Evolutionary conservation across 768 basidiomycete species (phyloP).

Genomic region (Coprinopsis cinerea): DNA sequence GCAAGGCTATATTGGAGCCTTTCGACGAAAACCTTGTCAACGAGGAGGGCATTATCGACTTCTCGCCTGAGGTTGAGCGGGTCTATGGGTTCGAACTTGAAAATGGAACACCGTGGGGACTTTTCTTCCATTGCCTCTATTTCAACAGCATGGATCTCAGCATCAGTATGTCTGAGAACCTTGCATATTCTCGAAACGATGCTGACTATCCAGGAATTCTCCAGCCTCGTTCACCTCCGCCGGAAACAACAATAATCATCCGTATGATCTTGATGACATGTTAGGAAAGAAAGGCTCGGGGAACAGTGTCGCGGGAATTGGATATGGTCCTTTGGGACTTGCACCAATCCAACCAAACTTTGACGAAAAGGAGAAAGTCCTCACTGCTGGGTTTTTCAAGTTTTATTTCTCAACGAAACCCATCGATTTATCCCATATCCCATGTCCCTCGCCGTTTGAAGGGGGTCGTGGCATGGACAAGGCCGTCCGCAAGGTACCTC

Average conservation of each 20-base stretch:
- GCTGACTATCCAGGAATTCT: too few species aligned
- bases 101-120: neutral
- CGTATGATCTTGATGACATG: too few species aligned
- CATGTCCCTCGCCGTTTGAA: slow-evolving; percentile 5
- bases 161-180: slow-evolving; percentile 9
- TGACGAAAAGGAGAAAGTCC: slow-evolving; percentile 21
- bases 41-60: slow-evolving; percentile 18
- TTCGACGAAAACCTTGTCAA: slow-evolving; percentile 23
- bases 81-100: slow-evolving; percentile 10
- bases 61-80: slow-evolving; percentile 11
- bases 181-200: too few species aligned
- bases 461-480: neutral
- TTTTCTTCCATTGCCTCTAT: neutral
- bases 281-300: slow-evolving; percentile 7
- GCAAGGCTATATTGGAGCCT: slow-evolving; percentile 16
- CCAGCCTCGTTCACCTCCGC: too few species aligned
- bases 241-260: too few species aligned
- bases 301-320: slow-evolving; percentile 25
- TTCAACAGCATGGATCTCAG: neutral
- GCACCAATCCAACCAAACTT: slow-evolving; percentile 25
- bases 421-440: slow-evolving; percentile 8
- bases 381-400: slow-evolving; percentile 36
- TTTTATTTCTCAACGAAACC: slow-evolving; percentile 28
- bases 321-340: slow-evolving; percentile 32
- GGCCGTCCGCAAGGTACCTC: neutral